Conservation (phyloP, 1,139 yeast genomes). For the Schwanniomyces etchellsii region DNA sequence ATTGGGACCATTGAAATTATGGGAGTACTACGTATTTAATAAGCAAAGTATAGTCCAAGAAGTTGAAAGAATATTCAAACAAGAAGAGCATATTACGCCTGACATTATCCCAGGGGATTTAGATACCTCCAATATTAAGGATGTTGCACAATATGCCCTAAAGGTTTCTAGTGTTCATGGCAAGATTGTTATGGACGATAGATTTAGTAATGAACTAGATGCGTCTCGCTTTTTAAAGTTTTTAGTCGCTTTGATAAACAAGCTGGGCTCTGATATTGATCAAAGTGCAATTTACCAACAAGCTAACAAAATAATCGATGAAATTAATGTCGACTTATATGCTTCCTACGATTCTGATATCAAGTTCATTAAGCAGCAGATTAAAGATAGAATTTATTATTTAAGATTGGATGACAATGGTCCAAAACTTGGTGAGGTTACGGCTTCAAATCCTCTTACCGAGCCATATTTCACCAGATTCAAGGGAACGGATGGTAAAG, state of each 20-base stretch:
- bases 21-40: conserved; percentile 85
- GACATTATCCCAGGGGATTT: conserved; percentile 23
- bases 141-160: conserved; percentile 48
- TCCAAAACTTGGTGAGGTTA: conserved; percentile 66
- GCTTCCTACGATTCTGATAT: conserved; percentile 72
- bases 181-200: conserved; percentile 20
- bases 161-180: conserved; percentile 28
- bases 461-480: conserved; percentile 88
- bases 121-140: conserved; percentile 28
- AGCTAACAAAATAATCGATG: conserved; percentile 60
- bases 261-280: conserved; percentile 25
- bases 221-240: conserved; percentile 43
- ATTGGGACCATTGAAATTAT: conserved; percentile 57
- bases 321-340: conserved; percentile 70
- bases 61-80: conserved; percentile 37
- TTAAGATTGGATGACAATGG: conserved; percentile 75
- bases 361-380: conserved; percentile 56
- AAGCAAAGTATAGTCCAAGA: conserved; percentile 29
- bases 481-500: conserved; percentile 42
- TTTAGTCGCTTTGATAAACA: conserved; percentile 26
- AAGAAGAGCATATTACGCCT: conserved; percentile 16
- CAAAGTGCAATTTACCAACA: conserved; percentile 29
- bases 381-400: conserved; percentile 70
- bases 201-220: conserved; percentile 54
- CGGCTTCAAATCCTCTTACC: conserved; percentile 54